A percentile compares a stretch with the other conserved stretches of the same genome.
phyloP scores from a whole-genome alignment of 306 rosid species.

The Inga leiocalycina region DNA sequence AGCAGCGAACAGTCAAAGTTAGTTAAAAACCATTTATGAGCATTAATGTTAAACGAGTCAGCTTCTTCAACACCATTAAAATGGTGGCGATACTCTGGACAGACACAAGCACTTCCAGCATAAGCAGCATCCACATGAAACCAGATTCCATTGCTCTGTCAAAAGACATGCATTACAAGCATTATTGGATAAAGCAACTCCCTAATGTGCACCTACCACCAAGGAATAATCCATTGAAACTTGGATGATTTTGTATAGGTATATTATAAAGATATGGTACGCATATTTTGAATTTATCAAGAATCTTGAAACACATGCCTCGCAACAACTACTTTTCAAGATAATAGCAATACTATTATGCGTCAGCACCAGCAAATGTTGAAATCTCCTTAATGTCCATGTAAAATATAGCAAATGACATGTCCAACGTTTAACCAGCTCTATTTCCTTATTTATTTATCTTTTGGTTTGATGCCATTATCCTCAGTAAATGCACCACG shows the following conservation, averaged over 20 bases:
- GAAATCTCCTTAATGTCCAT: not conserved
- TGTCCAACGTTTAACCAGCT: not conserved
- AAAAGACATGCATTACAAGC: conserved; percentile 30
- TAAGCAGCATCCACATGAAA: conserved; percentile 97
- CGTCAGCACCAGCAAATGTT: not conserved
- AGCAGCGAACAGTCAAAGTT: conserved; percentile 93
- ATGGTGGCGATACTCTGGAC: conserved; percentile 85
- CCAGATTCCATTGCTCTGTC: conserved; percentile 76
- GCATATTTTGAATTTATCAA: not conserved
- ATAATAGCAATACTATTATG: not conserved
- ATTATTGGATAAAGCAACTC: conserved; percentile 24
- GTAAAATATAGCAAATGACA: not conserved
- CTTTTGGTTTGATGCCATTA: not conserved
- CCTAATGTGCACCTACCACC: conserved; percentile 25
- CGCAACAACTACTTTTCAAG: not conserved
- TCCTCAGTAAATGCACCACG: conserved; percentile 20
- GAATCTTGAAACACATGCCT: not conserved
- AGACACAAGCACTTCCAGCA: conserved; percentile 96
- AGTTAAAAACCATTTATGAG: conserved; percentile 91
- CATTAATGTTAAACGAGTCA: conserved; percentile 93
- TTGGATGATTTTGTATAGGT: not conserved
- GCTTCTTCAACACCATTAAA: conserved; percentile 90
- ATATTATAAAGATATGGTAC: not conserved
- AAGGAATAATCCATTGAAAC: not conserved
- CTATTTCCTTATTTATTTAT: not conserved